These are phyloP conservation scores for Flaveria brownii DNA, from an alignment of 129 eudicot species.

Conservation along the genomic window DNA sequence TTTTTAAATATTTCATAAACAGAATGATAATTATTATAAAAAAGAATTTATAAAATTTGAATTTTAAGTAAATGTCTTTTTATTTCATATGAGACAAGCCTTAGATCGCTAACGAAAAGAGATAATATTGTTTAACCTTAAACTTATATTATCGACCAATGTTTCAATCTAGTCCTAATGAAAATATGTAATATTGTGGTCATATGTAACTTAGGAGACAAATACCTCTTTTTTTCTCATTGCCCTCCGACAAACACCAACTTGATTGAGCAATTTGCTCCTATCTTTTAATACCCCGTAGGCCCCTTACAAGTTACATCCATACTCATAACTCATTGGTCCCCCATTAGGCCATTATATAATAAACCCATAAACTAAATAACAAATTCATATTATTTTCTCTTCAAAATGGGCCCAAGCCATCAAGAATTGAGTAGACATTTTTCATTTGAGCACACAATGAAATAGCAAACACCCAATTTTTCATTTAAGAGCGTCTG, in stretches of 20 bases:
- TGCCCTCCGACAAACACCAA: constrained; percentile 11
- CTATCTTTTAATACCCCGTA: neutral
- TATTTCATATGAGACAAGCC: neutral
- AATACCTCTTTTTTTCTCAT: neutral
- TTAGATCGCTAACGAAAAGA: neutral
- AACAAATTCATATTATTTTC: neutral
- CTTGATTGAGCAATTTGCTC: neutral
- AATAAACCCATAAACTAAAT: neutral
- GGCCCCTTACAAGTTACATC: constrained; percentile 6
- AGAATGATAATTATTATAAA: no score
- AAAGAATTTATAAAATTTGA: no score
- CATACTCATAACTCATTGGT: neutral
- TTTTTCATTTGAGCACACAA: constrained; percentile 2
- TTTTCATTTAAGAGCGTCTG: neutral
- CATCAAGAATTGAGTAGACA: constrained; percentile 11
- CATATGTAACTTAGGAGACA: constrained; percentile 7
- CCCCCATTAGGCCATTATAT: neutral
- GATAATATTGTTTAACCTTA: neutral
- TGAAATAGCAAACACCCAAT: constrained; percentile 7
- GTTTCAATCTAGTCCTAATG: neutral
- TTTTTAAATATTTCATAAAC: no score
- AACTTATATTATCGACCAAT: neutral
- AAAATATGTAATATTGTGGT: neutral
- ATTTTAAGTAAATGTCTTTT: neutral
- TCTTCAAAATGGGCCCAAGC: constrained; percentile 9